Percentiles rank a stretch among this genome's conserved stretches.
Evolutionary conservation across 1,284 basidiomycete genomes (phyloP).

Genomic region (Leccinum insigne): DNA sequence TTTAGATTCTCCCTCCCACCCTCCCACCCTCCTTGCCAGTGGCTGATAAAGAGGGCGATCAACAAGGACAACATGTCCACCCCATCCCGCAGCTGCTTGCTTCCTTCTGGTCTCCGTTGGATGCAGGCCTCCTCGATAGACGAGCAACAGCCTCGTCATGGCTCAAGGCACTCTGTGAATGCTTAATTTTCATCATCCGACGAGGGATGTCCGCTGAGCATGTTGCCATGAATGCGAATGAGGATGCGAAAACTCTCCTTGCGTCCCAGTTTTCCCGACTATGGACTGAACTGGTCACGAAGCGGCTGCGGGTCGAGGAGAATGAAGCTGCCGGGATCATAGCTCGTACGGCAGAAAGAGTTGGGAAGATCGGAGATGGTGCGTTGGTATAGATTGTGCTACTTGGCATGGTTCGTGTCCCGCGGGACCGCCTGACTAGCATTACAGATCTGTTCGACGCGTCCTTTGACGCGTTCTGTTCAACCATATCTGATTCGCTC

Average conservation of each 20-base stretch:
- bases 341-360: conserved; percentile 41
- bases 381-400: conserved; percentile 13
- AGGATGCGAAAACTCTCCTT: conserved; percentile 35
- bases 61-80: conserved; percentile 2
- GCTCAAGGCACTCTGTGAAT: conserved; percentile 70
- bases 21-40: conserved; percentile 30
- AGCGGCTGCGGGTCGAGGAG: conserved; percentile 49
- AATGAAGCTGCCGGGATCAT: conserved; percentile 45
- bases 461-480: conserved; percentile 44
- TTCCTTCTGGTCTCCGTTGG: conserved; percentile 78
- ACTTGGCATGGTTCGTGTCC: conserved; percentile 4
- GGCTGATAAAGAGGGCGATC: not conserved
- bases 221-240: conserved; percentile 10
- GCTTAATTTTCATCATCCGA: conserved; percentile 55
- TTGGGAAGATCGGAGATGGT: conserved; percentile 48
- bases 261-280: conserved; percentile 47
- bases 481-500: conserved; percentile 14
- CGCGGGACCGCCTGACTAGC: conserved; percentile 35
- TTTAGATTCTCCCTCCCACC: conserved; percentile 27
- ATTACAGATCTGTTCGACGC: conserved; percentile 42
- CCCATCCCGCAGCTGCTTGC: conserved; percentile 56
- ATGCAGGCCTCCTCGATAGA: conserved; percentile 54
- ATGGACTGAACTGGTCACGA: conserved; percentile 47
- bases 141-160: conserved; percentile 58
- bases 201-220: conserved; percentile 27